Evolutionary conservation across 2,329 filamentous ascomycete genomes (phyloP), one percentile per base, ranked within the genome.

Genomic region (Cercospora citrullina): DNA sequence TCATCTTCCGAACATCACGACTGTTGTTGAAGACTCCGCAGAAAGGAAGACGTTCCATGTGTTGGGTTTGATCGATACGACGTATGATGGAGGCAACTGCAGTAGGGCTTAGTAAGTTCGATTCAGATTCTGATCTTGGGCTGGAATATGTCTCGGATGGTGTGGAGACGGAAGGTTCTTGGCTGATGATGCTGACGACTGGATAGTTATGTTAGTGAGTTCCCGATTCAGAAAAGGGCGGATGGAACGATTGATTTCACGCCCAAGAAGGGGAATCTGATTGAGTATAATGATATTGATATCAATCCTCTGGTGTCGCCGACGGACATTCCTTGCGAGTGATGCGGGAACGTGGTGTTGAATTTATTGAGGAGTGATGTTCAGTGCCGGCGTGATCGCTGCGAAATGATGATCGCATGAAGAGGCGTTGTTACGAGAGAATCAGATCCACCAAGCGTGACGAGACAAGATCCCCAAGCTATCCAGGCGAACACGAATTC

Each of bases 61-160:
- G 0, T 8, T 70, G 28, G 68, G 68, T 0, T 21, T 45, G 1
- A 68, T 70, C 21, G 63, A 70, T 21, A 68, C 63, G 21, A 68
- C 66, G 8, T 70, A 66, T 30, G 68, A 70, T 63, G 63, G 66
- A 1, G 66, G 66, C 1, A 70, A 70, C 28, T 70, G 68, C 31
- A 66, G 63, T 9, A 21, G 33, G 7, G 68, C 68, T 39, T 64
- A 68, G 66, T 70, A 65, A 21, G 68, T 69, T 33, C 8, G 3
- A 26, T 6, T 26, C 30, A 0, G 5, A n/a, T 7, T 57, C 5
- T 16, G 10, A 23, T 23, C 7, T 14, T 45, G 16, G 7, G 42
- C 9, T 21, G 12, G 4, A 14, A 14, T 2, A 5, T 14, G 36
- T 42, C 3, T 42, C 42, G 3, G 23, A 55, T 26, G 1, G 3